Conservation (phyloP, 306 rosid species). For the Acmispon strigosus region DNA sequence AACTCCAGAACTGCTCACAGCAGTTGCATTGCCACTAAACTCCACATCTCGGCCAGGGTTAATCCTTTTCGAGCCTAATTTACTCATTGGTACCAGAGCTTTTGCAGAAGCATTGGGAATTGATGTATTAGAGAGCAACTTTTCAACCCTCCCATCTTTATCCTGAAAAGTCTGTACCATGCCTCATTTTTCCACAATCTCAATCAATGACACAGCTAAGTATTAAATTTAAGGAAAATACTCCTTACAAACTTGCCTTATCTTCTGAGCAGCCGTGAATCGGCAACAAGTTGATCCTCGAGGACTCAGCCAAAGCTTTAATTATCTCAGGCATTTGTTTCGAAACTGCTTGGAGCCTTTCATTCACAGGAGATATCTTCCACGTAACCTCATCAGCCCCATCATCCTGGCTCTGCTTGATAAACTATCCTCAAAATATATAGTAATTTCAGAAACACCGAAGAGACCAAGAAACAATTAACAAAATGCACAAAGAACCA, state of each 20-base stretch:
- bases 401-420: slow-evolving; percentile 93
- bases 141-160: slow-evolving; percentile 42
- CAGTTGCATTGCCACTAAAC: slow-evolving; percentile 9
- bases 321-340: slow-evolving; percentile 59
- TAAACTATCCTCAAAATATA: slow-evolving; percentile 42
- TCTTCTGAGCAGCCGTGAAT: slow-evolving; percentile 42
- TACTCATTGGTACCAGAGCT: slow-evolving; percentile 36
- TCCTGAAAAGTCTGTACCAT: slow-evolving; percentile 40
- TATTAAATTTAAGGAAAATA: neutral
- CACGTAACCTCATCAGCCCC: slow-evolving; percentile 75
- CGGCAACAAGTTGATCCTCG: slow-evolving; percentile 49
- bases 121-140: slow-evolving; percentile 32
- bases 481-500: slow-evolving; percentile 4
- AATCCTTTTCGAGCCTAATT: slow-evolving; percentile 45
- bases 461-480: neutral
- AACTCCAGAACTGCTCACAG: slow-evolving; percentile 26
- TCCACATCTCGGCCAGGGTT: slow-evolving; percentile 34
- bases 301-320: slow-evolving; percentile 70
- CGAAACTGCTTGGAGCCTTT: slow-evolving; percentile 78
- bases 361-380: slow-evolving; percentile 92
- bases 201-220: neutral
- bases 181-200: slow-evolving; percentile 21
- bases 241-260: slow-evolving; percentile 37
- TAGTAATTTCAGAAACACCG: slow-evolving; percentile 1
- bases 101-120: slow-evolving; percentile 35